Evolutionary conservation across 805 yeast species (phyloP).

Genomic region (Tetrapisispora nanseiensis): DNA sequence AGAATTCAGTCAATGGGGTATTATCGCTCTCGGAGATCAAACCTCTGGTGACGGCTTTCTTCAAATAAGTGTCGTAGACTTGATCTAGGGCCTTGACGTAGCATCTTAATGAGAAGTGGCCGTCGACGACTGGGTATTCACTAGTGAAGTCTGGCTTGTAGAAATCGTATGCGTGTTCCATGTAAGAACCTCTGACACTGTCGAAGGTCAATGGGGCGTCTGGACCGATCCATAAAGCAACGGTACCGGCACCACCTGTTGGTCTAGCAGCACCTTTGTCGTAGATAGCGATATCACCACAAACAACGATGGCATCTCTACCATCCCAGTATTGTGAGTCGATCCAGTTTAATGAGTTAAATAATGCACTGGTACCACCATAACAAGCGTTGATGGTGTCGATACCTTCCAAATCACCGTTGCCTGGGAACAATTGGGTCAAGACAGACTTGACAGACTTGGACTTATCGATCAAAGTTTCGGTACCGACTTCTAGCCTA

Average conservation of each 20-base stretch:
- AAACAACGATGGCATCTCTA: conserved; percentile 90
- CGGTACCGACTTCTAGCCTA: conserved; percentile 96
- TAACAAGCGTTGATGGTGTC: conserved; percentile 96
- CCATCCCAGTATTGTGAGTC: conserved; percentile 98
- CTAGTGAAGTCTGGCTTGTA: conserved; percentile 95
- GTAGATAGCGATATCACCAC: conserved; percentile 97
- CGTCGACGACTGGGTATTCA: conserved; percentile 96
- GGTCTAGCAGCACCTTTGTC: conserved; percentile 98
- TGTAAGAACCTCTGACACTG: conserved; percentile 76
- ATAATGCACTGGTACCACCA: conserved; percentile 94
- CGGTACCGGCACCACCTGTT: conserved; percentile 98
- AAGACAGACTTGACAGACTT: conserved; percentile 92
- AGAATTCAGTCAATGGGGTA: conserved; percentile 58
- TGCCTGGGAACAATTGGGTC: conserved; percentile 86
- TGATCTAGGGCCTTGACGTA: conserved; percentile 88
- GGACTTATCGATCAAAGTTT: conserved; percentile 91
- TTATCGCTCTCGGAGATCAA: conserved; percentile 37
- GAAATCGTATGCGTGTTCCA: conserved; percentile 97
- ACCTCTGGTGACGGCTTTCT: conserved; percentile 53
- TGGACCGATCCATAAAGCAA: conserved; percentile 90
- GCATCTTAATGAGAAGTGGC: conserved; percentile 89
- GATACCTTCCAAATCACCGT: conserved; percentile 88
- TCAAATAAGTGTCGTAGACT: conserved; percentile 74
- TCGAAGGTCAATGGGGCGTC: conserved; percentile 96
- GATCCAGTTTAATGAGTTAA: conserved; percentile 91